phyloP scores from a whole-genome alignment of 495 filamentous ascomycete genomes.

The Penicillium desertorum region DNA sequence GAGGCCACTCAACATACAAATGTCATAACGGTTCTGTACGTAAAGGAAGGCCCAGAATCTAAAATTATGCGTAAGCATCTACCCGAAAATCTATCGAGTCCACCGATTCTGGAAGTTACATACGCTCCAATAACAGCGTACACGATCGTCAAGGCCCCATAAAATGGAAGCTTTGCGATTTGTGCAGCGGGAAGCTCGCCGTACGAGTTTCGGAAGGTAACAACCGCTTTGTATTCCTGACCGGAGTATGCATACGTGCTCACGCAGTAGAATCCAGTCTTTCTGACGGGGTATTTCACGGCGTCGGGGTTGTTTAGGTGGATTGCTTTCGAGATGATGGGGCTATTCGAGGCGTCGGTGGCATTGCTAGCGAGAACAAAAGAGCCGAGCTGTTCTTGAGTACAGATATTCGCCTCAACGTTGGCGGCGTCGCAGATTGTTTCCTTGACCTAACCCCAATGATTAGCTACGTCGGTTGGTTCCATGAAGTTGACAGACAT shows the following conservation, averaged over 20 bases:
- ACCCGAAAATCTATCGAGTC: neutral
- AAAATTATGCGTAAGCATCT: conserved; percentile 24
- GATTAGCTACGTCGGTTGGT: conserved; percentile 17
- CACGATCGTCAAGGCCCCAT: conserved; percentile 89
- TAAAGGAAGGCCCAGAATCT: conserved; percentile 95
- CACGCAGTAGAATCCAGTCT: conserved; percentile 96
- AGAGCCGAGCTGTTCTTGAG: conserved; percentile 70
- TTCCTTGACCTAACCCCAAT: conserved; percentile 51
- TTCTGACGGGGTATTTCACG: conserved; percentile 77
- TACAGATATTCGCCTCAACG: conserved; percentile 69
- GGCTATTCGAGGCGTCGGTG: conserved; percentile 61
- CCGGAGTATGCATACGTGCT: conserved; percentile 65
- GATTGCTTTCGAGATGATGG: conserved; percentile 75
- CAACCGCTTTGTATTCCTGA: conserved; percentile 68
- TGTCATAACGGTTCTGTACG: conserved; percentile 89
- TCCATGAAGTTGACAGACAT: conserved; percentile 5
- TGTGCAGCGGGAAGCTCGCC: conserved; percentile 93
- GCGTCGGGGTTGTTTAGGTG: conserved; percentile 73
- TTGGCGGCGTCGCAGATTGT: conserved; percentile 73
- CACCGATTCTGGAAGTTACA: conserved; percentile 24
- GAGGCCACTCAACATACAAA: conserved; percentile 54
- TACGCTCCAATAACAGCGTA: conserved; percentile 83
- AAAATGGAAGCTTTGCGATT: conserved; percentile 97
- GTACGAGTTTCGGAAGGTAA: conserved; percentile 93
- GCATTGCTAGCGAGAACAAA: conserved; percentile 79